Conservation (phyloP, 2,329 filamentous ascomycete genomes). For the Paecilomyces sp. region DNA sequence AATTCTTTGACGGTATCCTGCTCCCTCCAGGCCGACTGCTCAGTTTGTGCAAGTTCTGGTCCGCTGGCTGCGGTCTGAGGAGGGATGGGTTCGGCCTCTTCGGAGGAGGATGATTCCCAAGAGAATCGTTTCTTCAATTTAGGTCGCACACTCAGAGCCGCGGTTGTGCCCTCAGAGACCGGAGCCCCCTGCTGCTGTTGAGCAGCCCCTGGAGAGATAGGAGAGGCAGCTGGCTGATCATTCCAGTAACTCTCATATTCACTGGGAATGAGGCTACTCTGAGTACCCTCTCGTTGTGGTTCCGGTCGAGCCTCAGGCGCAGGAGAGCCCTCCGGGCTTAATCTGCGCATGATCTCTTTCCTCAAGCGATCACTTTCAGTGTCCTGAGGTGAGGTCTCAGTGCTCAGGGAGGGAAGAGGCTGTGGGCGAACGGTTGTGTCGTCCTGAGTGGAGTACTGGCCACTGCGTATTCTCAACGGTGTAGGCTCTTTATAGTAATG, state of each 20-base stretch:
- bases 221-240: conserved; percentile 9
- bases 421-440: conserved; percentile 19
- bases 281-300: conserved; percentile 6
- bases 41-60: neutral
- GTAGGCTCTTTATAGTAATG: conserved; percentile 5
- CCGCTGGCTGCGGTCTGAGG: neutral
- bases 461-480: conserved; percentile 24
- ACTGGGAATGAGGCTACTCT: conserved; percentile 23
- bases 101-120: conserved; percentile 26
- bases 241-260: conserved; percentile 34
- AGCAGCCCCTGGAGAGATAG: conserved; percentile 8
- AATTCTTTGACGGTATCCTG: neutral
- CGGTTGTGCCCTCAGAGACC: conserved; percentile 5
- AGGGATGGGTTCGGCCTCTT: neutral
- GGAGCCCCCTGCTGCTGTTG: conserved; percentile 8
- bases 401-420: conserved; percentile 24
- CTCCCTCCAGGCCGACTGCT: neutral
- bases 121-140: conserved; percentile 35
- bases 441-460: conserved; percentile 9
- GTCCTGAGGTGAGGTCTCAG: conserved; percentile 29
- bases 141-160: conserved; percentile 9
- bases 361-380: conserved; percentile 38
- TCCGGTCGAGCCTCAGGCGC: conserved; percentile 9
- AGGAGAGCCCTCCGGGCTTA: conserved; percentile 33
- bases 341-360: conserved; percentile 42